Percentiles rank a stretch among this genome's conserved stretches.
phyloP scores from a whole-genome alignment of 345 rosid genomes.

The Arabidopsis thaliana region DNA sequence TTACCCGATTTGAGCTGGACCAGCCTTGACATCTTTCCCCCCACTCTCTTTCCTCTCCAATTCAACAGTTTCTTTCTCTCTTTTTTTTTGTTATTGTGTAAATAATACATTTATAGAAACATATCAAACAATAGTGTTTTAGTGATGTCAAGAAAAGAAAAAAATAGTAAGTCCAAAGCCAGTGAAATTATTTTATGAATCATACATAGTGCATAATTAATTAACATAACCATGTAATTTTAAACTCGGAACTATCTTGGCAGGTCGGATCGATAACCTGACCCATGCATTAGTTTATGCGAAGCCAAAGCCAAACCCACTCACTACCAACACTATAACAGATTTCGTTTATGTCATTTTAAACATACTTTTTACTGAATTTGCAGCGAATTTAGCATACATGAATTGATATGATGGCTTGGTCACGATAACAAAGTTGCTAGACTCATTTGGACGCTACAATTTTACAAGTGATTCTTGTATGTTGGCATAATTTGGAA shows the following conservation, averaged over 20 bases:
- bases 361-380: not conserved
- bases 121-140: constrained; percentile 18
- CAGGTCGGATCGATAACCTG: not conserved
- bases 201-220: not conserved
- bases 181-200: not conserved
- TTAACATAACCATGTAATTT: not conserved
- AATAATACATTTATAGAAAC: constrained; percentile 4
- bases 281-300: too few relatives aligned
- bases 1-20: constrained; percentile 57
- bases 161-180: not conserved
- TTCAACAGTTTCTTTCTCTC: constrained; percentile 23
- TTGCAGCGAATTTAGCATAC: not conserved
- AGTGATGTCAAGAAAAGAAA: constrained; percentile 5
- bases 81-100: not conserved
- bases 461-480: not conserved
- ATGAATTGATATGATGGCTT: not conserved
- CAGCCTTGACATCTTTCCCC: constrained; percentile 42
- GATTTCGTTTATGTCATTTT: too few relatives aligned
- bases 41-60: constrained; percentile 37
- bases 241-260: too few relatives aligned
- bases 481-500: not conserved
- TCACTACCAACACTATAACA: not conserved
- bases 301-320: not conserved
- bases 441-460: not conserved
- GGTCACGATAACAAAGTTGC: not conserved